Evolutionary conservation across 306 rosid species (phyloP).

Genomic region (Inga laurina): DNA sequence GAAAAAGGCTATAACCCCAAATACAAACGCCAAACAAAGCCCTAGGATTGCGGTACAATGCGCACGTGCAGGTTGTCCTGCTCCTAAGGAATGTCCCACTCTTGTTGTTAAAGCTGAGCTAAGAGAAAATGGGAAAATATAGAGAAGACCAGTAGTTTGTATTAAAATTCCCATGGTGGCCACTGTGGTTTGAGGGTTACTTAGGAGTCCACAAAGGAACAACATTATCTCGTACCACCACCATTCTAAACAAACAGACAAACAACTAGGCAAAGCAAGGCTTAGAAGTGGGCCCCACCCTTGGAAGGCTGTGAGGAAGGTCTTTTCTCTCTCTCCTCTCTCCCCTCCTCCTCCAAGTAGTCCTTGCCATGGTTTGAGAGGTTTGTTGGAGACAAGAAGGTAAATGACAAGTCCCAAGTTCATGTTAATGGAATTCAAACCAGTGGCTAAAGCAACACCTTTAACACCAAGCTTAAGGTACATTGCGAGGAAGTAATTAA

Average conservation of each 20-base stretch:
- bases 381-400: conserved; percentile 47
- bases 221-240: conserved; percentile 94
- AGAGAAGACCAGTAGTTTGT: conserved; percentile 77
- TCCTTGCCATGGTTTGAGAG: conserved; percentile 79
- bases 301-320: conserved; percentile 37
- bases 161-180: conserved; percentile 87
- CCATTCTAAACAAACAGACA: conserved; percentile 81
- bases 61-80: conserved; percentile 62
- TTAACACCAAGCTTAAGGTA: conserved; percentile 64
- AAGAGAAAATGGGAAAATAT: conserved; percentile 62
- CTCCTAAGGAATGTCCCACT: conserved; percentile 70
- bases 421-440: conserved; percentile 65
- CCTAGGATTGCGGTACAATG: conserved; percentile 61
- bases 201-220: conserved; percentile 65
- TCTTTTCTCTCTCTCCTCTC: neutral
- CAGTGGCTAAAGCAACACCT: conserved; percentile 70
- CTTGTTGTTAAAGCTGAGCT: conserved; percentile 65
- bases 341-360: no score
- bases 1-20: conserved; percentile 53
- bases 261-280: conserved; percentile 71
- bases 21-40: conserved; percentile 44
- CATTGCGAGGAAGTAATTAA: conserved; percentile 54
- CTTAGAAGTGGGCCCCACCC: conserved; percentile 76
- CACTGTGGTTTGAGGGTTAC: conserved; percentile 64
- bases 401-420: conserved; percentile 61